phyloP scores from a whole-genome alignment of 345 rosid genomes.

The Jatropha curcas region DNA sequence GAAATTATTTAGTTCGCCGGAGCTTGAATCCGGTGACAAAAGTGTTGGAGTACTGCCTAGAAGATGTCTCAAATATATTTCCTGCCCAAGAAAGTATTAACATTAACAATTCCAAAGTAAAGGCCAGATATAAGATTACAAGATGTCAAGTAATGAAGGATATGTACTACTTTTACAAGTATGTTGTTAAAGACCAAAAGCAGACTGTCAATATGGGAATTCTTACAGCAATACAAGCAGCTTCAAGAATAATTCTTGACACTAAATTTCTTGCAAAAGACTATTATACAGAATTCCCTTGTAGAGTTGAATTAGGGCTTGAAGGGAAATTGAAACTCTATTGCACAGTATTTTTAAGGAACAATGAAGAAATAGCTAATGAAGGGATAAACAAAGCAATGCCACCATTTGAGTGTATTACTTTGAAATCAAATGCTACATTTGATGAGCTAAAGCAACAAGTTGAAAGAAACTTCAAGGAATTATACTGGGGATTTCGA shows the following conservation, averaged over 20 bases:
- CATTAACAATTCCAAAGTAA: conserved; percentile 40
- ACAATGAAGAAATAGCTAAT: conserved; percentile 18
- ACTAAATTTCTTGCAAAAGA: conserved; percentile 70
- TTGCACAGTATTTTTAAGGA: conserved; percentile 51
- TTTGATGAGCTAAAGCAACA: conserved; percentile 57
- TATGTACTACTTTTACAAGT: conserved; percentile 50
- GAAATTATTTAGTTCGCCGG: conserved; percentile 82
- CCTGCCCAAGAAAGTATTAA: conserved; percentile 43
- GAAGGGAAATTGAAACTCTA: conserved; percentile 51
- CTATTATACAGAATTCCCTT: conserved; percentile 32
- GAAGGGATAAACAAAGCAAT: conserved; percentile 16
- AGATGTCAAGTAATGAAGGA: conserved; percentile 71
- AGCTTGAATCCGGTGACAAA: conserved; percentile 90
- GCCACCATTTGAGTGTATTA: conserved; percentile 66
- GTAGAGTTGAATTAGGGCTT: conserved; percentile 30
- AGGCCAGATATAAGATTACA: conserved; percentile 50
- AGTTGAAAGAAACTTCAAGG: conserved; percentile 64
- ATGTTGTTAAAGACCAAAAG: conserved; percentile 55
- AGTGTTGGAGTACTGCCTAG: conserved; percentile 81
- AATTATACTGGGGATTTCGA: conserved; percentile 70
- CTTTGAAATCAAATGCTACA: conserved; percentile 59
- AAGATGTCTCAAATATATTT: conserved; percentile 55
- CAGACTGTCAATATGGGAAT: conserved; percentile 34
- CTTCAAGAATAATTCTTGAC: conserved; percentile 70
- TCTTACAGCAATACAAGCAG: conserved; percentile 50